Evolutionary conservation across 2,329 filamentous ascomycete genomes (phyloP).

Genomic region (Ophiosphaerella herpotricha): DNA sequence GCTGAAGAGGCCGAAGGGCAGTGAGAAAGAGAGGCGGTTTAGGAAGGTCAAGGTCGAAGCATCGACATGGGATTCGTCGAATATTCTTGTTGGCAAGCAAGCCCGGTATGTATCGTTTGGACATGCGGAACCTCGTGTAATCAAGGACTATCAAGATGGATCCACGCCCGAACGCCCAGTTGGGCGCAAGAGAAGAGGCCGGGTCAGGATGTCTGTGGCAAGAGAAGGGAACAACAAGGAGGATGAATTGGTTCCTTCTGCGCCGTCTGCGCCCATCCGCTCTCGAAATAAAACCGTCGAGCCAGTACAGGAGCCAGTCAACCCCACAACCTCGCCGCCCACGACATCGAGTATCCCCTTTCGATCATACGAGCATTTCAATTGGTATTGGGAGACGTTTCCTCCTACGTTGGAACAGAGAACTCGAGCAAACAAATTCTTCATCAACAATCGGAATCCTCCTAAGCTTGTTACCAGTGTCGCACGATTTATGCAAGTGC

Average conservation of each 20-base stretch:
- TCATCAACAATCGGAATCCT: constrained; percentile 43
- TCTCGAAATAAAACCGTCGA: neutral
- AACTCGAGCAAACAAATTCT: constrained; percentile 50
- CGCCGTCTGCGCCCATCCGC: constrained; percentile 14
- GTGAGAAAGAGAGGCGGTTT: neutral
- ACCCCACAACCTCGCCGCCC: neutral
- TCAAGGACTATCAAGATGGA: no score
- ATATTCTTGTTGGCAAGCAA: neutral
- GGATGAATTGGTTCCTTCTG: constrained; percentile 19
- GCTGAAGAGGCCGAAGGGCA: no score
- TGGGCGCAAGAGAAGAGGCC: neutral
- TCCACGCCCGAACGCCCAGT: neutral
- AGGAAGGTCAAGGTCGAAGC: neutral
- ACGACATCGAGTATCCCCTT: constrained; percentile 1
- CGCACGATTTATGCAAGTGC: constrained; percentile 64
- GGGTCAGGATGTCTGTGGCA: neutral
- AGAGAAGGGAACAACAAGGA: neutral
- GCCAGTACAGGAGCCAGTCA: neutral
- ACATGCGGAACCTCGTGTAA: no score
- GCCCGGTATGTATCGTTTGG: neutral
- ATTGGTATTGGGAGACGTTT: constrained; percentile 43
- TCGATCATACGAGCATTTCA: constrained; percentile 17
- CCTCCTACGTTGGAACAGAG: constrained; percentile 43
- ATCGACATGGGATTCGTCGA: neutral
- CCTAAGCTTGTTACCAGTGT: constrained; percentile 64